Evolutionary conservation across 2,329 filamentous ascomycete species (phyloP).

Genomic region (Magnaporthiopsis incrustans): DNA sequence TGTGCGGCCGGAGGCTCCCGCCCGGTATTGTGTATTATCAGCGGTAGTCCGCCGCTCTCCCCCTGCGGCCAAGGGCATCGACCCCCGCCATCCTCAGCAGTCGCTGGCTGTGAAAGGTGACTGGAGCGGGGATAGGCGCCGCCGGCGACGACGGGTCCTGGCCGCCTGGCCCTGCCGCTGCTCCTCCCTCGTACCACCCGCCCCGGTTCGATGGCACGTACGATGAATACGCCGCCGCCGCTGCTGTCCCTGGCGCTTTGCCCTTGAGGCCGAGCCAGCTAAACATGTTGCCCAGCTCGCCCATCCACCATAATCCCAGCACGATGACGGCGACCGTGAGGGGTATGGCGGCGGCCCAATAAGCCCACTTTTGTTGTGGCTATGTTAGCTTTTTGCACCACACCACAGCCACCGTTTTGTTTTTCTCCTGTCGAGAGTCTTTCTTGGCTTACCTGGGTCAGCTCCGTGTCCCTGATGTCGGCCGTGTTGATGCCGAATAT

Average conservation of each 20-base stretch:
- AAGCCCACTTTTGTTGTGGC: slow-evolving; percentile 31
- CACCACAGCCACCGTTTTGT: neutral
- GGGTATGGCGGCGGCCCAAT: slow-evolving; percentile 40
- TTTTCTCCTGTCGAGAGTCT: no score
- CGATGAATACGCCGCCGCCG: neutral
- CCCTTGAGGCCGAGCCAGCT: neutral
- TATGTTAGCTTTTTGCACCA: neutral
- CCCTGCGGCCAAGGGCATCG: neutral
- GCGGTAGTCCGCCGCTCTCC: neutral
- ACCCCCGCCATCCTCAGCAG: neutral
- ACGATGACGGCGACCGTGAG: slow-evolving; percentile 34
- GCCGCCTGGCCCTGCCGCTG: neutral
- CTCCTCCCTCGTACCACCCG: neutral
- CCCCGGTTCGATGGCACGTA: neutral
- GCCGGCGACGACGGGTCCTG: neutral
- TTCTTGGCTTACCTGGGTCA: slow-evolving; percentile 17
- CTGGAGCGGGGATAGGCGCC: neutral
- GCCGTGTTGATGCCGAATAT: slow-evolving; percentile 47
- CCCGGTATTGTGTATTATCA: neutral
- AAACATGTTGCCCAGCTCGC: slow-evolving; percentile 27
- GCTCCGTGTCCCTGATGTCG: slow-evolving; percentile 41
- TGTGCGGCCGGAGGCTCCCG: no score
- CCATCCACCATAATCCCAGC: slow-evolving; percentile 33
- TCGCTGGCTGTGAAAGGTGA: neutral
- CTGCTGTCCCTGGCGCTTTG: neutral